Evolutionary conservation across 768 basidiomycete species (phyloP), one percentile per base, ranked within the genome.

Genomic region (Boletus edulis): DNA sequence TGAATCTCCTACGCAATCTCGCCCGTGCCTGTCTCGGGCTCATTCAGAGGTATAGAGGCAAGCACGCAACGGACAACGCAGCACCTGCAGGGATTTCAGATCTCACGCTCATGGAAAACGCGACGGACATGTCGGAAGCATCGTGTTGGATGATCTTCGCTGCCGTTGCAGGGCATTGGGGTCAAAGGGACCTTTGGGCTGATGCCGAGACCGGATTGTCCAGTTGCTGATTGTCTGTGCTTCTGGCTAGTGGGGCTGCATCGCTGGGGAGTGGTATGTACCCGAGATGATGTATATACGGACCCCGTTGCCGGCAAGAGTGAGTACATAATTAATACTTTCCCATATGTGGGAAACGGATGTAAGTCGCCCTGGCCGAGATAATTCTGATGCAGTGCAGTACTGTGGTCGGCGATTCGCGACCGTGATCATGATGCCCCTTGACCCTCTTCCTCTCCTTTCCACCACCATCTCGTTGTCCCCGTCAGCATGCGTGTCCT

Each of bases 141-240:
- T 81, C 86, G 10, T 89, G 87, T 63, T 94, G 91, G 91, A 77
- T 92, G 57, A 74, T 90, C 37, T 75, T 93, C 6, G 72, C 84
- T 7, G 80, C 81, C 2, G 73, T 93, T 45, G 78, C 80, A 24
- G 81, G 79, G 18, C 68, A 86, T 3, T 94, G 91, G 91, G 85
- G 82, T 22, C 91, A 94, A 73, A 77, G 75, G 49, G 91, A 94
- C 67, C 71, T 94, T 40, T 94, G 90, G 91, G 73, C 73, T 69
- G 90, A 92, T 63, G 89, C 86, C 20, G 83, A 85, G 62, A 73
- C 70, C n/a, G 73, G 76, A 59, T 63, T 89, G 54, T 53, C 63
- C 17, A 37, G 47, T 37, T 37, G 14, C 35, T 17, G 5, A 37
- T 37, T 17, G 35, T 17, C 35, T 37, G 14, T 37, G 15, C 11